Base-by-base conservation (phyloP, 208 protist species). In the Kentomonas sorsogonicus region DNA sequence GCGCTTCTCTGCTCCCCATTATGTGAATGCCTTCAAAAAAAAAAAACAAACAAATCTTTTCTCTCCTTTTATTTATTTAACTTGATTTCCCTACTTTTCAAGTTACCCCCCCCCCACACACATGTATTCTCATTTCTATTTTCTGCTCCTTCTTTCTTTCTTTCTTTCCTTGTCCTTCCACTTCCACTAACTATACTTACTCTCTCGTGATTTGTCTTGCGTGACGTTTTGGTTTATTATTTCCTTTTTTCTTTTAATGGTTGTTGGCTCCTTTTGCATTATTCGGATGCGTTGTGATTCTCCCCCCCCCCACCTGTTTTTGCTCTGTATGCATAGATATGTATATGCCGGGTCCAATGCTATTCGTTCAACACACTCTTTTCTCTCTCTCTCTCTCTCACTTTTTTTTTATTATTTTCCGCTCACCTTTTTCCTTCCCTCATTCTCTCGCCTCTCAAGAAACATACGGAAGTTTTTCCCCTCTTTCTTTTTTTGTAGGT, bases 21-120 rank as follows among this genome's bases (percentile, higher is more conserved):
- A 60, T 6, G 18, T 41, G 11, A 41, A 56, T 18, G 23, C 20
- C 13, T 31, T 18, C 15, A 63, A 47, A 53, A 63, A 63, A 47
- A 22, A 54, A 63, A 18, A 63, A 30, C 9, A 30, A 60, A 26
- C 11, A 11, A 38, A 38, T 18, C 5, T 18, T 5, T 47, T 15
- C 4, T 26, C 9, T 47, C 5, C 6, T 47, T n/a, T 47, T 47
- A 18, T 47, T 47, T 6, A 20, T 5, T 47, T 47, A 38, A 11
- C 11, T 11, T 15, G 7, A 7, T 15, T 20, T 4, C 5, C 5
- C 16, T 47, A 18, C 9, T 20, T 5, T 11, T 38, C 5, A 5
- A 11, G 33, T 11, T 38, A 11, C 33, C 33, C 11, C 11, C 11
- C 33, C 33, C 5, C 11, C 11, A 5, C 5, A 38, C 11, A 38